A percentile compares a stretch with the other conserved stretches of the same genome.
phyloP scores from a whole-genome alignment of 2,329 filamentous ascomycete genomes.

The Cladosporium halotolerans region DNA sequence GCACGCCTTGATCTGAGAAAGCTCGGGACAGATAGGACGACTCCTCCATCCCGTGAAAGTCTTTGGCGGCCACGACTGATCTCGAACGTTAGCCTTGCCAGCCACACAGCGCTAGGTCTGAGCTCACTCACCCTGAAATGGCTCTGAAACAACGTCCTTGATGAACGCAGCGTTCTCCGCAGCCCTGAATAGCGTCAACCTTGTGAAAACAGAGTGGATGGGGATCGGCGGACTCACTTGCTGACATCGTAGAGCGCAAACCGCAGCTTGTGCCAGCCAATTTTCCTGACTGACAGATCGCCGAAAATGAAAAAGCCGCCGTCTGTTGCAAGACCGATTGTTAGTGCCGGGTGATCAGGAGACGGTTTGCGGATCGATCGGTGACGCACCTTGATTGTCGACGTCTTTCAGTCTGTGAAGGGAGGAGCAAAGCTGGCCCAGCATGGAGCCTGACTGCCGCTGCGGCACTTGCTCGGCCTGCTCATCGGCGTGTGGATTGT shows the following conservation, averaged over 20 bases:
- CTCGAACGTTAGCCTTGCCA: conserved; percentile 17
- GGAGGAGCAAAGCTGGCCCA: conserved; percentile 72
- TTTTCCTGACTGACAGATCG: conserved; percentile 71
- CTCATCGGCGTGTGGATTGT: conserved; percentile 16
- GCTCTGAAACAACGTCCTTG: conserved; percentile 48
- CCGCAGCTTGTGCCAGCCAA: conserved; percentile 65
- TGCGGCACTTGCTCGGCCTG: conserved; percentile 11
- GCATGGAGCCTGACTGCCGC: conserved; percentile 13
- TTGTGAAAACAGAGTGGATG: conserved; percentile 9
- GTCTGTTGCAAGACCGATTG: conserved; percentile 40
- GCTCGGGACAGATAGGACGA: conserved; percentile 75
- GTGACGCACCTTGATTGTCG: conserved; percentile 53
- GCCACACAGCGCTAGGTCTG: conserved; percentile 2
- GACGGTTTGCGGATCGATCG: background rate
- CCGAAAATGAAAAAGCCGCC: conserved; percentile 88
- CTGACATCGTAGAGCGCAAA: conserved; percentile 66
- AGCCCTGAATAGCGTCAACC: conserved; percentile 7
- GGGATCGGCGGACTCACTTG: conserved; percentile 39
- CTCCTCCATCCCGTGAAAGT: conserved; percentile 72
- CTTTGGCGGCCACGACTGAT: conserved; percentile 47
- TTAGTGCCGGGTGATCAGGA: conserved; percentile 1
- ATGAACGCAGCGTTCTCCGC: conserved; percentile 13
- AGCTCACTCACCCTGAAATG: conserved; percentile 56
- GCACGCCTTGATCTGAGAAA: conserved; percentile 82
- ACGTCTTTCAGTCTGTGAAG: conserved; percentile 75